These are phyloP conservation scores for Schrenkiella parvula DNA, from an alignment of 345 rosid species.

Conservation along the genomic window DNA sequence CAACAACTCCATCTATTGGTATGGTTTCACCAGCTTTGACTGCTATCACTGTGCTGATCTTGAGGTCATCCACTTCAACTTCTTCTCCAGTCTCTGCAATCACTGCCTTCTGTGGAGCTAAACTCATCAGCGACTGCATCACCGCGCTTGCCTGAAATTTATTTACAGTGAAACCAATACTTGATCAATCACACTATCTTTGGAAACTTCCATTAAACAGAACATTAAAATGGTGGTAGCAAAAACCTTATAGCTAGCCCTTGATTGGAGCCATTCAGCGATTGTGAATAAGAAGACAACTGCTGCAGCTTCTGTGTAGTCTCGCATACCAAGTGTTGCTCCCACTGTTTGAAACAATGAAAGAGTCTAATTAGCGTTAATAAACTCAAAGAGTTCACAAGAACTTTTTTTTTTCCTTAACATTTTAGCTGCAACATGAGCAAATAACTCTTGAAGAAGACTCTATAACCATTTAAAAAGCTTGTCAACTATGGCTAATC, in stretches of 20 bases:
- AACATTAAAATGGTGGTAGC: neutral
- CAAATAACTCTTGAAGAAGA: neutral
- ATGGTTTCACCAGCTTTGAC: conserved; percentile 86
- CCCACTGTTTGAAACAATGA: conserved; percentile 44
- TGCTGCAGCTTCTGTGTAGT: conserved; percentile 77
- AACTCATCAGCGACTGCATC: conserved; percentile 78
- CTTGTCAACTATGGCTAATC: neutral
- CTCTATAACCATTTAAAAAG: neutral
- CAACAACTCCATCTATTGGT: conserved; percentile 88
- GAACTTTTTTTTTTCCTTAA: neutral
- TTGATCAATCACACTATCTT: neutral
- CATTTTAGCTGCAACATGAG: neutral
- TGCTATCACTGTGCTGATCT: conserved; percentile 61
- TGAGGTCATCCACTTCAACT: conserved; percentile 65
- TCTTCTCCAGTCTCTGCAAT: conserved; percentile 82
- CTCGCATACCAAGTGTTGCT: conserved; percentile 73
- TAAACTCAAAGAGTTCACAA: neutral
- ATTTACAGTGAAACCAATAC: neutral
- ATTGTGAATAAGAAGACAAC: conserved; percentile 83
- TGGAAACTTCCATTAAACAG: neutral
- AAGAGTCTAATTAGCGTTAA: neutral
- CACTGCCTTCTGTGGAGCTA: conserved; percentile 76
- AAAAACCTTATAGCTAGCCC: conserved; percentile 87
- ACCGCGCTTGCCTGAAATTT: conserved; percentile 69
- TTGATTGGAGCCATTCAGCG: conserved; percentile 86